These are phyloP conservation scores for Breynia disticha DNA, from an alignment of 441 rosid species.

Conservation along the genomic window DNA sequence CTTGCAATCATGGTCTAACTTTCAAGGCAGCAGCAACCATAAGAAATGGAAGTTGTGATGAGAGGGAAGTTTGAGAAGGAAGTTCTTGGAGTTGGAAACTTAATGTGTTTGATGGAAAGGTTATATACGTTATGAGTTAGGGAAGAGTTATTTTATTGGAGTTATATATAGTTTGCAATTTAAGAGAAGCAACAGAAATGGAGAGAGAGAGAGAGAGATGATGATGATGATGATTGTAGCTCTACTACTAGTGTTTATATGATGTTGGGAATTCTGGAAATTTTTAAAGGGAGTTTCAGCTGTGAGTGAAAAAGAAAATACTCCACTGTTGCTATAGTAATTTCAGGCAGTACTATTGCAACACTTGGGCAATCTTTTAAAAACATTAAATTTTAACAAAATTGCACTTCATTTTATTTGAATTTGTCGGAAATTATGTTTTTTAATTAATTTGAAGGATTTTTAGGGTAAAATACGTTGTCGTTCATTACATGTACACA, in stretches of 20 bases:
- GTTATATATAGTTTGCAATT: constrained; percentile 23
- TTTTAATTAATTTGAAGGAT: too few species aligned
- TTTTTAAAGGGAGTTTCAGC: constrained; percentile 1
- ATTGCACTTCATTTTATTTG: too few species aligned
- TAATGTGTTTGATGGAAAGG: constrained; percentile 23
- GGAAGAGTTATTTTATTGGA: constrained; percentile 16
- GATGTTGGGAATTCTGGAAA: constrained; percentile 15
- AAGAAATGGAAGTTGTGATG: constrained; percentile 1
- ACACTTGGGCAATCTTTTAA: background rate
- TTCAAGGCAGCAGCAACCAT: background rate
- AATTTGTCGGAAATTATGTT: too few species aligned
- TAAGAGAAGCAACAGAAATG: constrained; percentile 6
- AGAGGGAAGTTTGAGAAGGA: constrained; percentile 13
- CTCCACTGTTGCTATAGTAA: background rate
- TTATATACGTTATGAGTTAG: constrained; percentile 40
- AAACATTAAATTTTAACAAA: too few species aligned
- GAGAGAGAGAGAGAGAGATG: constrained; percentile 13
- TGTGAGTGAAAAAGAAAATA: background rate
- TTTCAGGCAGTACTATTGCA: background rate
- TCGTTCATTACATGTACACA: too few species aligned
- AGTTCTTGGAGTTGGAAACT: constrained; percentile 11
- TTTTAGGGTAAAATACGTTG: too few species aligned
- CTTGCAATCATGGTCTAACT: constrained; percentile 19
- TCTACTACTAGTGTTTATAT: constrained; percentile 32
- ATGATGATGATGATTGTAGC: constrained; percentile 26